These are phyloP conservation scores for Cryphonectria japonica DNA, from an alignment of 2,329 filamentous ascomycete species.

Conservation along the genomic window DNA sequence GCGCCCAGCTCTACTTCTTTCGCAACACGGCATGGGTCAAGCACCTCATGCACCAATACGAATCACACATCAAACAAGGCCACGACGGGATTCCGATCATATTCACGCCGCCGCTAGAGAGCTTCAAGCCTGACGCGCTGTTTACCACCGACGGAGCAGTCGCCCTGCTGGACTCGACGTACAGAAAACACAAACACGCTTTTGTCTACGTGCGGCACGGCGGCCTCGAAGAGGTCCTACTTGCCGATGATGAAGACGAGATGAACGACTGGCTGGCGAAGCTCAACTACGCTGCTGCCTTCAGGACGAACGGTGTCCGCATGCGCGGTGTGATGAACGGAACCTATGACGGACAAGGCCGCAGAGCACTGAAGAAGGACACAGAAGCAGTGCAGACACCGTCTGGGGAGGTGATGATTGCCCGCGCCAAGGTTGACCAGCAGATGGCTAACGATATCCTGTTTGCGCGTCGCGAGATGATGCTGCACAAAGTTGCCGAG, in stretches of 20 bases:
- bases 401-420: conserved; percentile 73
- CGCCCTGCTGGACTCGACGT: conserved; percentile 80
- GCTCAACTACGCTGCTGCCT: conserved; percentile 94
- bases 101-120: conserved; percentile 85
- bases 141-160: conserved; percentile 95
- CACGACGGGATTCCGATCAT: conserved; percentile 77
- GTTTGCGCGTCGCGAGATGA: conserved; percentile 77
- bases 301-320: conserved; percentile 86
- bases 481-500: conserved; percentile 81
- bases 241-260: conserved; percentile 88
- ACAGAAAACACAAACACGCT: conserved; percentile 94
- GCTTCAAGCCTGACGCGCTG: conserved; percentile 91
- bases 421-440: conserved; percentile 73
- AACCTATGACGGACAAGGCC: conserved; percentile 80
- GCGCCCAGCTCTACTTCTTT: conserved; percentile 97
- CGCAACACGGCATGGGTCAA: conserved; percentile 93
- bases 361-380: conserved; percentile 72
- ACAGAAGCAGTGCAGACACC: conserved; percentile 70
- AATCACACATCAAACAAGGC: conserved; percentile 77
- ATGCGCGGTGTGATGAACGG: conserved; percentile 87
- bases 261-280: conserved; percentile 97
- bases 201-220: conserved; percentile 89
- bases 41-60: conserved; percentile 84
- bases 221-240: conserved; percentile 84
- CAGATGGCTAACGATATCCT: conserved; percentile 88